phyloP scores from a whole-genome alignment of 2,329 filamentous ascomycete species.

The Colletotrichum magnum region DNA sequence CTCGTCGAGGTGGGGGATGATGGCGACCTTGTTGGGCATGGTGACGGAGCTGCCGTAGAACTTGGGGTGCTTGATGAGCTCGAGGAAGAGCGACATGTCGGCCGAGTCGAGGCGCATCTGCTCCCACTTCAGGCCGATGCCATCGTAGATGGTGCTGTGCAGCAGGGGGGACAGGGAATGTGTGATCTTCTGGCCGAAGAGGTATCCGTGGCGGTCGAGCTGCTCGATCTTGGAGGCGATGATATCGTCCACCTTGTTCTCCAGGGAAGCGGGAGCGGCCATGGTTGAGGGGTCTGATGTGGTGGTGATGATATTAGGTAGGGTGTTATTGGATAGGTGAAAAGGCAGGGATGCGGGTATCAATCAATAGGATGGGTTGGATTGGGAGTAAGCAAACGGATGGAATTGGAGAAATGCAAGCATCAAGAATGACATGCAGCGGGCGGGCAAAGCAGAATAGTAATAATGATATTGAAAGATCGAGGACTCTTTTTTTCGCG shows the following conservation, averaged over 20 bases:
- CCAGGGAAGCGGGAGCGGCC: slow-evolving; percentile 13
- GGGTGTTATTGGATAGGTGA: not conserved
- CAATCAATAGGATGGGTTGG: not conserved
- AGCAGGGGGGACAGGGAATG: slow-evolving; percentile 70
- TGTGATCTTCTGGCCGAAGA: slow-evolving; percentile 70
- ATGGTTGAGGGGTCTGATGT: slow-evolving; percentile 1
- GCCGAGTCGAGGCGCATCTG: slow-evolving; percentile 67
- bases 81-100: slow-evolving; percentile 63
- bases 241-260: slow-evolving; percentile 30
- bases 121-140: slow-evolving; percentile 64
- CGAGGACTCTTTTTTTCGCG: not conserved
- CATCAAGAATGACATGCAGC: not conserved
- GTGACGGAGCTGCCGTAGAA: slow-evolving; percentile 82
- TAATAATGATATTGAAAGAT: slow-evolving; percentile 6
- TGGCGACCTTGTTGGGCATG: slow-evolving; percentile 87
- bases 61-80: slow-evolving; percentile 67
- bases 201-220: slow-evolving; percentile 64
- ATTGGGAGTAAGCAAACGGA: not conserved
- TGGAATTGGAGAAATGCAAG: not conserved
- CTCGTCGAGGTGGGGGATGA: slow-evolving; percentile 80
- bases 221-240: slow-evolving; percentile 41
- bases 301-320: not conserved
- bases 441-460: not conserved
- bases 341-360: not conserved
- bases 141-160: slow-evolving; percentile 67